Evolutionary conservation across 352 stramenopile genomes (phyloP).

Genomic region (Phytophthora tentaculata): DNA sequence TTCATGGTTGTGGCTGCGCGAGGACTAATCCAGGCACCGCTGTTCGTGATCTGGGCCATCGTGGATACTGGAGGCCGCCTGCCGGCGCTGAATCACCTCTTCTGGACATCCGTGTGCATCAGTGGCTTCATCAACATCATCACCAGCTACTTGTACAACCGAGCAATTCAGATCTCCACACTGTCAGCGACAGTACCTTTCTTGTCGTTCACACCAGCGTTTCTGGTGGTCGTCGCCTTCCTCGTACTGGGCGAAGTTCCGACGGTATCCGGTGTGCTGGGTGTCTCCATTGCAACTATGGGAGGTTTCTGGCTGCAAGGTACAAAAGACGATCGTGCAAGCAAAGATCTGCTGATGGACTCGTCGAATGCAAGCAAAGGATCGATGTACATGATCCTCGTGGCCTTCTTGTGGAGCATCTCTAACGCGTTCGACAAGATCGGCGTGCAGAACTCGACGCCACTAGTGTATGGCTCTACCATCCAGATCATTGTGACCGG

Average conservation of each 20-base stretch:
- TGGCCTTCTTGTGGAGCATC: slow-evolving; percentile 85
- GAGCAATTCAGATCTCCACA: slow-evolving; percentile 84
- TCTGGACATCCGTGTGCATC: slow-evolving; percentile 81
- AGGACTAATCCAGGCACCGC: slow-evolving; percentile 71
- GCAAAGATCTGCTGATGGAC: slow-evolving; percentile 60
- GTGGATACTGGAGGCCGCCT: slow-evolving; percentile 56
- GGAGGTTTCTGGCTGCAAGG: slow-evolving; percentile 80
- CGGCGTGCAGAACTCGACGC: slow-evolving; percentile 79
- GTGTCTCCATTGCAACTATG: slow-evolving; percentile 73
- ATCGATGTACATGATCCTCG: slow-evolving; percentile 84
- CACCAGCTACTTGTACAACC: slow-evolving; percentile 87
- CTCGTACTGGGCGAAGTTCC: slow-evolving; percentile 79
- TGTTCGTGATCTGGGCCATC: slow-evolving; percentile 76
- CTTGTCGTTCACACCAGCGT: slow-evolving; percentile 81
- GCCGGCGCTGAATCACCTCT: slow-evolving; percentile 77
- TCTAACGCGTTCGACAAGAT: slow-evolving; percentile 89
- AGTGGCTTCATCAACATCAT: slow-evolving; percentile 80
- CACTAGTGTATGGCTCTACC: slow-evolving; percentile 70
- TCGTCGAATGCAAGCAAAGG: slow-evolving; percentile 69
- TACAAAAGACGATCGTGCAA: slow-evolving; percentile 48
- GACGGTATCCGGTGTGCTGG: slow-evolving; percentile 60
- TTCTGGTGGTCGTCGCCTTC: slow-evolving; percentile 79
- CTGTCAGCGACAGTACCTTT: slow-evolving; percentile 81
- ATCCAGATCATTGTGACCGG: slow-evolving; percentile 76
- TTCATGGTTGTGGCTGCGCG: slow-evolving; percentile 78